Conservation (phyloP, 305 asterid species). For the Fraxinus paxiana region DNA sequence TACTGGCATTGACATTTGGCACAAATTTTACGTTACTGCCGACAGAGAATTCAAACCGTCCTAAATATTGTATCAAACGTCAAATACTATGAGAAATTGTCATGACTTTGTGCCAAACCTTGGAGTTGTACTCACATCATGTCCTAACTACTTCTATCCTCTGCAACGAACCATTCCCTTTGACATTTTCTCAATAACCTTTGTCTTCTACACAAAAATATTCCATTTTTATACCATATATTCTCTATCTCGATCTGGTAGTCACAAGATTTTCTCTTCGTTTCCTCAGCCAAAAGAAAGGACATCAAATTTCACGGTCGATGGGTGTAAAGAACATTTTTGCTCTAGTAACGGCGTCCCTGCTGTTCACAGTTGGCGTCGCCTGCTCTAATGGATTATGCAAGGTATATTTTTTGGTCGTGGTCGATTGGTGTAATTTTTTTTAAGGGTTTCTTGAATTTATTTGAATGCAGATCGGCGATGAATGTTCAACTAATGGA, state of each 20-base stretch:
- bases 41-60: not conserved
- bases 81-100: not conserved
- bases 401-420: slow-evolving; percentile 31
- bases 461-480: slow-evolving; percentile 32
- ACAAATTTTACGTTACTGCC: not conserved
- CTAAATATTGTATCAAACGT: not conserved
- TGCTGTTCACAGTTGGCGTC: slow-evolving; percentile 17
- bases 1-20: not conserved
- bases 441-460: not conserved
- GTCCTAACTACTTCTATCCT: not conserved
- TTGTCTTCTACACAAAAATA: not conserved
- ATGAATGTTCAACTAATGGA: slow-evolving; percentile 41
- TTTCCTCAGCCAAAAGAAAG: slow-evolving; percentile 24
- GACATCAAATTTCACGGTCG: not conserved
- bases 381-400: slow-evolving; percentile 53
- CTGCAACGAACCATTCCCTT: not conserved
- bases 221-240: not conserved
- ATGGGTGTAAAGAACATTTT: slow-evolving; percentile 23
- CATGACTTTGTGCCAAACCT: not conserved
- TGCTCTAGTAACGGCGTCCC: slow-evolving; percentile 15
- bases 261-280: slow-evolving; percentile 14
- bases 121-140: not conserved
- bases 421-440: not conserved
- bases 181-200: slow-evolving; percentile 1
- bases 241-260: not conserved